Base-by-base conservation (phyloP, 305 asterid genomes). In the Fraxinus latifolia region DNA sequence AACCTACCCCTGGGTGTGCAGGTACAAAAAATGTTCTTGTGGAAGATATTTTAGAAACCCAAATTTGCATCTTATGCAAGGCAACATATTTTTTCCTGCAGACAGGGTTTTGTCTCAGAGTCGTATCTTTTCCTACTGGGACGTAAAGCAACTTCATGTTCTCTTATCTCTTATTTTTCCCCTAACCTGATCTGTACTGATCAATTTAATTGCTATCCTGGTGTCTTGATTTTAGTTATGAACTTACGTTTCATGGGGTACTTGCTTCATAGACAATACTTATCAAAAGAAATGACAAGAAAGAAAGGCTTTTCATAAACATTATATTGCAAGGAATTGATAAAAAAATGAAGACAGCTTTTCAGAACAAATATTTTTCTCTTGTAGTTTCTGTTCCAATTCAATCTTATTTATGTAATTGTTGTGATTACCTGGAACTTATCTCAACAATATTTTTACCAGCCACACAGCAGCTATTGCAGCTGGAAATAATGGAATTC, bases 381-480 rank as follows among this genome's bases (percentile, higher is more conserved):
- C 72, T 62, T 3, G 4, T 27, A 27, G 76, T 71, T 71, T n/a
- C 76, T 33, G 12, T 15, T 31, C 14, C 44, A 33, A n/a, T 71
- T 33, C 25, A 31, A 71, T 71, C 14, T 32, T 55, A 81, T 65
- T 55, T 58, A 14, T 80, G 39, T 47, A 53, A 67, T 71, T 31
- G 5, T 32, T 71, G 74, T 27, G 67, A 36, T 79, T 39, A 29
- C 29, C 17, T 81, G 82, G 65, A 75, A 84, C 81, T 82, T 55
- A 27, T 42, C 55, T 77, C 65, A 73, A 42, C 79, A 73, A 78
- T 80, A 21, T 65, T 79, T 81, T 83, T 83, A 77, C 81, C 92
- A 96, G 99, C 82, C 99, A 96, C 80, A 96, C 98, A 23, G 98
- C 99, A n/a, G 91, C 99, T 65, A 96, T 93, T 79, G 99, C 99